phyloP scores from a whole-genome alignment of 352 stramenopile species.

The Pythium insidiosum region DNA sequence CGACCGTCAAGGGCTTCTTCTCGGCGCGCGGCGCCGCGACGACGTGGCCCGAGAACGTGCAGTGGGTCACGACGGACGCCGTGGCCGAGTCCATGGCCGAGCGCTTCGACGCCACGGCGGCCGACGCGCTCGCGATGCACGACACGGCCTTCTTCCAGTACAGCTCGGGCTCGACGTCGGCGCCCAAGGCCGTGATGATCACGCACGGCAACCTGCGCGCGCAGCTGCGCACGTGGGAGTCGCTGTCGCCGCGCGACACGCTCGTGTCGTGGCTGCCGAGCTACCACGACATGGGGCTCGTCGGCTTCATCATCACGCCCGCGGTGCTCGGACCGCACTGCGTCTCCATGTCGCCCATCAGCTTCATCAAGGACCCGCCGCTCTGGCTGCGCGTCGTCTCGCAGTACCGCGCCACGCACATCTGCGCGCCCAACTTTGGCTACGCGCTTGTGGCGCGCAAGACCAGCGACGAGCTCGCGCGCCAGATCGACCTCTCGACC shows the following conservation, averaged over 20 bases:
- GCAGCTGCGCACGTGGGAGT: slow-evolving; percentile 48
- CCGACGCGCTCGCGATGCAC: slow-evolving; percentile 58
- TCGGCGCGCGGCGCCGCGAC: slow-evolving; percentile 25
- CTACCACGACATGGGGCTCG: slow-evolving; percentile 82
- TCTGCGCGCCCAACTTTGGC: slow-evolving; percentile 81
- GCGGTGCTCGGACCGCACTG: slow-evolving; percentile 46
- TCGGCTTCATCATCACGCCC: slow-evolving; percentile 75
- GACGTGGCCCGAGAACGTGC: slow-evolving; percentile 58
- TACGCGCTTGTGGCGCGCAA: slow-evolving; percentile 75
- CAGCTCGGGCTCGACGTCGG: slow-evolving; percentile 9
- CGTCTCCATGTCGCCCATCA: slow-evolving; percentile 79
- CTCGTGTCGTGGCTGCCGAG: slow-evolving; percentile 74
- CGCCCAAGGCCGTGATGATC: slow-evolving; percentile 87
- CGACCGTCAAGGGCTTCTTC: slow-evolving; percentile 73
- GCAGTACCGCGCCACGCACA: slow-evolving; percentile 74
- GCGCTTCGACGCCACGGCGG: slow-evolving; percentile 51
- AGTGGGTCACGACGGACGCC: slow-evolving; percentile 70
- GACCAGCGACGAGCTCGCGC: slow-evolving; percentile 37
- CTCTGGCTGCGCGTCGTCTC: slow-evolving; percentile 84
- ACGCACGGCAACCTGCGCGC: slow-evolving; percentile 78
- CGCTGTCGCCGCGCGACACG: slow-evolving; percentile 37
- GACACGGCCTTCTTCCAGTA: slow-evolving; percentile 58
- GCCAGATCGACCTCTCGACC: slow-evolving; percentile 71
- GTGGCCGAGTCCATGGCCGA: slow-evolving; percentile 51
- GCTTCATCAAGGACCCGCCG: slow-evolving; percentile 89